Evolutionary conservation across 495 filamentous ascomycete species (phyloP).

Genomic region (Annulohypoxylon bovei): DNA sequence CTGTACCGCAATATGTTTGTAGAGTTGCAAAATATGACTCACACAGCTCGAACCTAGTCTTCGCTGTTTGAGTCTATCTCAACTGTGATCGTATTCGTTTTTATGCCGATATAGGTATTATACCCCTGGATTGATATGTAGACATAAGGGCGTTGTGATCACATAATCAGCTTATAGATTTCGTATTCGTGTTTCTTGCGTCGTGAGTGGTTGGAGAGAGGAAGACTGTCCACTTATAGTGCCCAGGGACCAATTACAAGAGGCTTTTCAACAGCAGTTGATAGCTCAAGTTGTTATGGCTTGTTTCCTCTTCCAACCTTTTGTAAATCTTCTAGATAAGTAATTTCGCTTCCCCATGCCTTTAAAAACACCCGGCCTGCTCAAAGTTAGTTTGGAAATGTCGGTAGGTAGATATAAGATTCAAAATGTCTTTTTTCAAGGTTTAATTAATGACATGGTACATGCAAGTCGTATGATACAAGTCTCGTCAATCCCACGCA

Average conservation of each 20-base stretch:
- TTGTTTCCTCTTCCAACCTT: neutral
- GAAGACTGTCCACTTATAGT: neutral
- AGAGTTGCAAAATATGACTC: conserved; percentile 3
- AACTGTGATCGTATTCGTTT: conserved; percentile 2
- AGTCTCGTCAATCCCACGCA: conserved; percentile 37
- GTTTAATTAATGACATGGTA: conserved; percentile 41
- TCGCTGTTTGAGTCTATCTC: neutral
- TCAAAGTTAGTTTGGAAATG: neutral
- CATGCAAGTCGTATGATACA: conserved; percentile 47
- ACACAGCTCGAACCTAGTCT: neutral
- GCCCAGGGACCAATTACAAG: neutral
- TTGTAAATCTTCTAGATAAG: neutral
- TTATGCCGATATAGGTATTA: neutral
- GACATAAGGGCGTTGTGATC: neutral
- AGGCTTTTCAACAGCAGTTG: conserved; percentile 2
- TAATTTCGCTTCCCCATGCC: neutral
- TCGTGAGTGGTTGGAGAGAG: neutral
- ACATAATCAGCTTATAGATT: neutral
- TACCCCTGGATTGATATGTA: neutral
- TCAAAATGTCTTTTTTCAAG: conserved; percentile 20
- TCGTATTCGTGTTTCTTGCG: conserved; percentile 21
- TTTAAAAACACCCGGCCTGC: neutral
- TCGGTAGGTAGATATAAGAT: neutral
- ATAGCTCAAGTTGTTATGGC: neutral
- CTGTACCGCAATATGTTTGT: neutral